These are phyloP conservation scores for Solanum chmielewskii DNA, from an alignment of 257 asterid species.

Conservation along the genomic window DNA sequence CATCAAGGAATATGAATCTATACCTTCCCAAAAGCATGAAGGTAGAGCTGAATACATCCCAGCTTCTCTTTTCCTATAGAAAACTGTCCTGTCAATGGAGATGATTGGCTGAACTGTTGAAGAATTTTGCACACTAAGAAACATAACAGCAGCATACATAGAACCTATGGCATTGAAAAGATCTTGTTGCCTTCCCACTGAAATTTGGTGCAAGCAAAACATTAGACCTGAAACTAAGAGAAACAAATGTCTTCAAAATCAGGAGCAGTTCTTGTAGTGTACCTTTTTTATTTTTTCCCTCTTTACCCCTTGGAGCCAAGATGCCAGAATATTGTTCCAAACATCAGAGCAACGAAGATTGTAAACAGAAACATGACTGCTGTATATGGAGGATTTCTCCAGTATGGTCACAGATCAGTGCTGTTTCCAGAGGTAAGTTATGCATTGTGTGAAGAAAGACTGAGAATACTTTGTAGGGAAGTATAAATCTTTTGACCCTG, in stretches of 20 bases:
- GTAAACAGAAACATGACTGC: constrained; percentile 8
- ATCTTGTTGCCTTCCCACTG: constrained; percentile 18
- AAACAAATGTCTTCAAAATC: neutral
- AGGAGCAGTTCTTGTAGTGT: neutral
- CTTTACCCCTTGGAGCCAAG: constrained; percentile 10
- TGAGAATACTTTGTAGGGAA: neutral
- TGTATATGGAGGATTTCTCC: constrained; percentile 12
- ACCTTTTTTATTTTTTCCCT: neutral
- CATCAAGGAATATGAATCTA: neutral
- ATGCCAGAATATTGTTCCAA: constrained; percentile 6
- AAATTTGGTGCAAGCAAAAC: neutral
- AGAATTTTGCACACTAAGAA: constrained; percentile 19
- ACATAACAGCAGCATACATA: constrained; percentile 17
- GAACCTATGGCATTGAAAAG: constrained; percentile 23
- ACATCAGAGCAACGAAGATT: constrained; percentile 5
- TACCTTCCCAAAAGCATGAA: constrained; percentile 21
- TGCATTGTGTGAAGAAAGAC: constrained; percentile 8
- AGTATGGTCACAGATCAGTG: constrained; percentile 2
- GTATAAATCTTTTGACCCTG: neutral
- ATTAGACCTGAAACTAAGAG: neutral
- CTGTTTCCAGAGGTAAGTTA: constrained; percentile 13
- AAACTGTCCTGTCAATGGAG: constrained; percentile 21
- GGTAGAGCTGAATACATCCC: constrained; percentile 32
- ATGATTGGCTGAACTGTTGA: constrained; percentile 23
- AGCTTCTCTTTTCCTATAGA: constrained; percentile 21